phyloP scores from a whole-genome alignment of 2,329 filamentous ascomycete species.

The Paramyrothecium sp. region DNA sequence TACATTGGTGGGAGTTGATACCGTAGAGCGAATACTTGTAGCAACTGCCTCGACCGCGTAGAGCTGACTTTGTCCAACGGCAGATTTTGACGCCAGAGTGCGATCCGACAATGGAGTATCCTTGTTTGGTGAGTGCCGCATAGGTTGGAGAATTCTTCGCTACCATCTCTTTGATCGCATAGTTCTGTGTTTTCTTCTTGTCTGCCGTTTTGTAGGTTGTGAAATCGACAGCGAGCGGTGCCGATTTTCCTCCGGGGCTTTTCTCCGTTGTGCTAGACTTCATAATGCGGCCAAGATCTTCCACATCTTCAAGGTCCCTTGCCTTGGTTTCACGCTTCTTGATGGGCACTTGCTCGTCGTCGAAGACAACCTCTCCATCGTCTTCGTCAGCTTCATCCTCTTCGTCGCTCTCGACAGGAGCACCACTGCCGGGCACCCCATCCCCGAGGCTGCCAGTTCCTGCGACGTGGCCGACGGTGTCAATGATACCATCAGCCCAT shows the following conservation, averaged over 20 bases:
- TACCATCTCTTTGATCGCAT: conserved; percentile 84
- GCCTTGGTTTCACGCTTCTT: conserved; percentile 40
- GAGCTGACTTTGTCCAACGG: conserved; percentile 95
- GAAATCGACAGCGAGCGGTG: conserved; percentile 79
- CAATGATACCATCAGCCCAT: conserved; percentile 74
- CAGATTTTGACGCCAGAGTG: conserved; percentile 98
- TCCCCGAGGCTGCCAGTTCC: conserved; percentile 59
- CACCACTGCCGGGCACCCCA: conserved; percentile 75
- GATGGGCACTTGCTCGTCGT: conserved; percentile 31
- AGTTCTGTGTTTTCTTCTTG: conserved; percentile 40
- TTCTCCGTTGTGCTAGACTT: conserved; percentile 38
- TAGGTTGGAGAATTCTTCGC: conserved; percentile 88
- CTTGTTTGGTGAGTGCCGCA: conserved; percentile 87
- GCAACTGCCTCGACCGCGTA: conserved; percentile 89
- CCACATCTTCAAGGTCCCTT: conserved; percentile 69
- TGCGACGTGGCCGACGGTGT: conserved; percentile 65
- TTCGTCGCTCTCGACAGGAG: conserved; percentile 80
- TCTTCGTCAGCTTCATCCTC: conserved; percentile 63
- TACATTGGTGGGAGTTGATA: conserved; percentile 93
- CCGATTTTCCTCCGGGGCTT: conserved; percentile 22
- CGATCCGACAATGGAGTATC: conserved; percentile 90
- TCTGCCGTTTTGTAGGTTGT: conserved; percentile 63
- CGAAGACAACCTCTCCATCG: conserved; percentile 48
- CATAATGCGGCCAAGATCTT: conserved; percentile 74
- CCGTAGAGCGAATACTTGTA: conserved; percentile 99